Evolutionary conservation across 331 rosid species (phyloP).

Genomic region (Prunus yedoensis): DNA sequence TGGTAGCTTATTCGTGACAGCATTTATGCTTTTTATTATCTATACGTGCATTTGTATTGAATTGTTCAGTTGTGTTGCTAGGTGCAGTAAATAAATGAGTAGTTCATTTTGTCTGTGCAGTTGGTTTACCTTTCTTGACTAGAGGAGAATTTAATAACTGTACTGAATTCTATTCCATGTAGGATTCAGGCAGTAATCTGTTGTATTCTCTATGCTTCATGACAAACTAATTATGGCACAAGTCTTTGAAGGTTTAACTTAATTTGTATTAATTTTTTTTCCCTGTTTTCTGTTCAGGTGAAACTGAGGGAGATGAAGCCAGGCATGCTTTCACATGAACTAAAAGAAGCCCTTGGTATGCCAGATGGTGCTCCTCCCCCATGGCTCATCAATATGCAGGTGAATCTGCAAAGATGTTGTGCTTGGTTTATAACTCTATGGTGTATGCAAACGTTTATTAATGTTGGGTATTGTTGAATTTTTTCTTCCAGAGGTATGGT

Average conservation of each 20-base stretch:
- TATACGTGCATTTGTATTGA: neutral
- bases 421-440: neutral
- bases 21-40: neutral
- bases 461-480: conserved; percentile 15
- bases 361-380: conserved; percentile 99
- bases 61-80: neutral
- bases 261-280: neutral
- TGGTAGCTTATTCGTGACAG: neutral
- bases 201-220: too few relatives aligned
- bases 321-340: conserved; percentile 86
- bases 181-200: too few relatives aligned
- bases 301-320: conserved; percentile 99
- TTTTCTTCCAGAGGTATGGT: conserved; percentile 73
- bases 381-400: conserved; percentile 99
- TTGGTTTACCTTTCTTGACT: too few relatives aligned
- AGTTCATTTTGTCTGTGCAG: too few relatives aligned
- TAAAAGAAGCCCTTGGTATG: conserved; percentile 99
- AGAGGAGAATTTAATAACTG: too few relatives aligned
- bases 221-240: too few relatives aligned
- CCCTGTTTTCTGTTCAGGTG: conserved; percentile 50
- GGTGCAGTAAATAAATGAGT: too few relatives aligned
- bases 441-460: conserved; percentile 11
- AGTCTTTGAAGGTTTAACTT: neutral
- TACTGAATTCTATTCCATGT: too few relatives aligned
- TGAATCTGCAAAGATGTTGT: conserved; percentile 21